Conservation (phyloP, 2,329 filamentous ascomycete genomes). For the Didymellaceae sp. region DNA sequence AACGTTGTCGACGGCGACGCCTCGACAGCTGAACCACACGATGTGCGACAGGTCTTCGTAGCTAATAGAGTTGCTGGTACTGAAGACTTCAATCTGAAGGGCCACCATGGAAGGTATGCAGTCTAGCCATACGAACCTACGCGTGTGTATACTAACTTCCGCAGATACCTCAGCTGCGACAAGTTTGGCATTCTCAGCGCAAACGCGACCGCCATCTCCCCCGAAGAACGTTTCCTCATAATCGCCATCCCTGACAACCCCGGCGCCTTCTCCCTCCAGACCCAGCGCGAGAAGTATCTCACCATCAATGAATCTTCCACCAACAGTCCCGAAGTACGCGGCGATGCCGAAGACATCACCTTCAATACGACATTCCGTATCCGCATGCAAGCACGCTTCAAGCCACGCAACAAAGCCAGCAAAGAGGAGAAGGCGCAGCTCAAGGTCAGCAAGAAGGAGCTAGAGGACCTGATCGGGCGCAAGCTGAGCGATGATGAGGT, state of each 20-base stretch:
- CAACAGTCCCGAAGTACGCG: slow-evolving; percentile 68
- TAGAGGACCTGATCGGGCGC: slow-evolving; percentile 81
- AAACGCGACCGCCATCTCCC: slow-evolving; percentile 79
- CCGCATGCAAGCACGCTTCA: slow-evolving; percentile 95
- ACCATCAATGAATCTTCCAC: slow-evolving; percentile 57
- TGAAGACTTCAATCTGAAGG: slow-evolving; percentile 84
- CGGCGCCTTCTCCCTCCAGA: slow-evolving; percentile 77
- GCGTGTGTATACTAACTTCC: background rate
- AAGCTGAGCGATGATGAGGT: slow-evolving; percentile 85
- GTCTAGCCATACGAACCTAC: background rate
- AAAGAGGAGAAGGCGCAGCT: slow-evolving; percentile 85
- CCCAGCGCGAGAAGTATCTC: slow-evolving; percentile 73
- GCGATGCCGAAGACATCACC: slow-evolving; percentile 71
- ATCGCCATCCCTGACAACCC: slow-evolving; percentile 68
- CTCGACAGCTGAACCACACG: slow-evolving; percentile 88
- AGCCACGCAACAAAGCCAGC: slow-evolving; percentile 77
- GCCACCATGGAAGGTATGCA: slow-evolving; percentile 78
- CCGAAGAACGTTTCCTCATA: slow-evolving; percentile 80
- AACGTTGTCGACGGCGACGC: slow-evolving; percentile 87
- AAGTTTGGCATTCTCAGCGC: slow-evolving; percentile 80
- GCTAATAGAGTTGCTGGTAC: slow-evolving; percentile 83
- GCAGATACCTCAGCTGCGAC: slow-evolving; percentile 83
- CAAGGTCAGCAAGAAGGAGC: slow-evolving; percentile 84
- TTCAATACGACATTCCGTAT: slow-evolving; percentile 78
- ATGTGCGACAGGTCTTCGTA: slow-evolving; percentile 95